Base-by-base conservation (phyloP, 495 filamentous ascomycete species). In the Sphaerosporella brunnea region DNA sequence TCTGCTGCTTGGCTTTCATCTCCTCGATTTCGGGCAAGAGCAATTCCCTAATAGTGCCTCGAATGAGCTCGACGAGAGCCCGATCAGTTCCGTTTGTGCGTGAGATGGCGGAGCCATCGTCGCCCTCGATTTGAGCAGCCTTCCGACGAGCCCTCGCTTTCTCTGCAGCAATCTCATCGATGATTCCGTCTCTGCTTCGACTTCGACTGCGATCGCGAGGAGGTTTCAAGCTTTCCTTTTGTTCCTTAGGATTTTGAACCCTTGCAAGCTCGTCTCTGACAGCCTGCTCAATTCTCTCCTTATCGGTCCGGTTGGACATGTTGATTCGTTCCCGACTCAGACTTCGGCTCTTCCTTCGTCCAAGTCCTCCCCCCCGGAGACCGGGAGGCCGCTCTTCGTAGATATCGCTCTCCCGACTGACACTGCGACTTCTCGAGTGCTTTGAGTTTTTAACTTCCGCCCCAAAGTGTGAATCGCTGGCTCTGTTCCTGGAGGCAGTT, bases 11-110 rank as follows among this genome's bases (percentile, higher is more conserved):
- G 57, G 83, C 75, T 64, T 93, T 95, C 37, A 96, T 69, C 24
- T 83, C 83, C 45, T 84, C 84, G 38, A 97, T 69, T 60, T 97
- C 88, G 0, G 90, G 92, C 1, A 96, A 65, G 41, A 96, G 93
- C 40, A 96, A 67, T 36, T 87, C 74, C 41, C 82, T 79, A 53
- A 97, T 96, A 18, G 90, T 85, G 66, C 95, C 88, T 63, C 96
- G 88, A 5, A 97, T 88, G 0, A 86, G 87, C 61, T 92, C 84
- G 3, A 96, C 73, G n/a, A 97, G 65, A 52, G 83, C 92, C 0
- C 88, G 88, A 59, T 97, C 95, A 64, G 92, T 95, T 64, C 93
- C 79, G 26, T 36, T 20, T n/a, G 11, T 19, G n/a, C 28, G 11
- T 1, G 43, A 46, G 1, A 34, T 13, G 19, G 18, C 21, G 25